phyloP scores from a whole-genome alignment of 1,284 basidiomycete genomes.

The Sporisorium graminicola region DNA sequence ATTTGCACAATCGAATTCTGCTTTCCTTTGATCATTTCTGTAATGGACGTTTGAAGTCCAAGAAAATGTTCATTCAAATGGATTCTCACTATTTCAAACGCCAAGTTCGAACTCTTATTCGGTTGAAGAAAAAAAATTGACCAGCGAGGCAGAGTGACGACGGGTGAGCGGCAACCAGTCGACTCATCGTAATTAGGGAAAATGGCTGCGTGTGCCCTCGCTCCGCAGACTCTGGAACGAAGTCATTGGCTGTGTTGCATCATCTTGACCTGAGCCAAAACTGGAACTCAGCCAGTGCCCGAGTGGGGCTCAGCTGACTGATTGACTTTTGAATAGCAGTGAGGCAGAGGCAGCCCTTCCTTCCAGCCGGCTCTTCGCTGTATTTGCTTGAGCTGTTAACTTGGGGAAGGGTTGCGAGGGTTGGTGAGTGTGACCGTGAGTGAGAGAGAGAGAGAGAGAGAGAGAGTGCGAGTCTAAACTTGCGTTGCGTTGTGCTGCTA shows the following conservation, averaged over 20 bases:
- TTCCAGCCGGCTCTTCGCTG: no score
- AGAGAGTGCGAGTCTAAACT: not conserved
- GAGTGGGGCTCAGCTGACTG: not conserved
- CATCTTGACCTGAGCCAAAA: not conserved
- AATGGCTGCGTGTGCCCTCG: not conserved
- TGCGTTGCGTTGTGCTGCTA: slow-evolving; percentile 4
- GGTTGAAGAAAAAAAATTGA: no score
- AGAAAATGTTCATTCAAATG: no score
- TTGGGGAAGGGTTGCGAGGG: no score
- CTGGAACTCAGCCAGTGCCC: not conserved
- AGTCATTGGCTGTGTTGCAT: not conserved
- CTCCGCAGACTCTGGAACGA: slow-evolving; percentile 4
- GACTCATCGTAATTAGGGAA: not conserved
- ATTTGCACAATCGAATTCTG: no score
- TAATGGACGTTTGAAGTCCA: no score
- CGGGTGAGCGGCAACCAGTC: not conserved
- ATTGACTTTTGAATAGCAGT: not conserved
- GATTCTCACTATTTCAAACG: no score
- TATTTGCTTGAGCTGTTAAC: no score
- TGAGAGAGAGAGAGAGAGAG: no score
- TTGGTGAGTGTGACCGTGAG: no score
- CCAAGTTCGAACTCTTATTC: no score
- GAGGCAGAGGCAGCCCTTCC: not conserved
- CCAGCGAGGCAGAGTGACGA: not conserved
- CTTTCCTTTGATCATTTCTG: no score